Evolutionary conservation across 371 early-diverging fungal species (phyloP).

Genomic region (Mortierella sp.): DNA sequence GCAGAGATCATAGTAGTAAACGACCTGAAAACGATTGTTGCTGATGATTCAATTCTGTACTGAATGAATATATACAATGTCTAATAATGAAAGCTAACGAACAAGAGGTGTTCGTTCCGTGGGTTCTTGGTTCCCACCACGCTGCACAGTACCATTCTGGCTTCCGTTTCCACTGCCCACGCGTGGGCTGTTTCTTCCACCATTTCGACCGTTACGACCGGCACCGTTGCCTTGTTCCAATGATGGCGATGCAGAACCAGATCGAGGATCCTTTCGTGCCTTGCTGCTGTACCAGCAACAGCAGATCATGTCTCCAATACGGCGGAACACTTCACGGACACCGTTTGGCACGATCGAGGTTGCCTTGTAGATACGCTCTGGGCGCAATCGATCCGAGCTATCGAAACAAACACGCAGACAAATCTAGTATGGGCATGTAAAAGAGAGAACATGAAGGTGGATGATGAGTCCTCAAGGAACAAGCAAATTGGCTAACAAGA

Average conservation of each 20-base stretch:
- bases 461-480: not conserved
- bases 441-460: not conserved
- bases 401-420: conserved; percentile 73
- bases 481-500: no score
- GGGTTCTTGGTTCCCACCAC: conserved; percentile 5
- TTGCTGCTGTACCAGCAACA: conserved; percentile 29
- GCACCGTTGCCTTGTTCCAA: conserved; percentile 8
- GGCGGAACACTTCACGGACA: conserved; percentile 2
- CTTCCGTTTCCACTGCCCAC: not conserved
- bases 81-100: conserved; percentile 17
- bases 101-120: conserved; percentile 35
- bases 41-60: no score
- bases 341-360: conserved; percentile 25
- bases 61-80: not conserved
- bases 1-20: no score
- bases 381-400: conserved; percentile 63
- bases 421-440: conserved; percentile 45
- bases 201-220: not conserved
- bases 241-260: conserved; percentile 8
- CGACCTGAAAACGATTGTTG: not conserved
- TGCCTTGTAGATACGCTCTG: conserved; percentile 63
- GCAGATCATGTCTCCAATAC: conserved; percentile 10
- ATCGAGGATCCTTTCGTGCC: not conserved
- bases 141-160: not conserved
- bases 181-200: not conserved